A percentile compares a stretch with the other conserved stretches of the same genome.
phyloP scores from a whole-genome alignment of 345 rosid species.

The Acer negundo region DNA sequence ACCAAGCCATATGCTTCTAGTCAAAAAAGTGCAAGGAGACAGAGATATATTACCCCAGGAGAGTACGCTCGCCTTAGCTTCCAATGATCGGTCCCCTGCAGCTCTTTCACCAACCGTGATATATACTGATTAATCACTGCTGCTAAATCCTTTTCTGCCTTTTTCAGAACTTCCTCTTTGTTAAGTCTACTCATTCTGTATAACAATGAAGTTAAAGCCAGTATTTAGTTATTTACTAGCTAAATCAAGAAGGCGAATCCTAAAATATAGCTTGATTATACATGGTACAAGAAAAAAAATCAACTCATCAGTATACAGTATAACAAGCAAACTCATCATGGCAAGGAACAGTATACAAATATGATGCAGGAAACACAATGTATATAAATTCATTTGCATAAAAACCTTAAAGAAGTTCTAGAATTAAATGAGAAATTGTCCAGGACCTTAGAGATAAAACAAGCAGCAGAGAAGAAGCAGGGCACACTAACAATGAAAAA shows the following conservation, averaged over 20 bases:
- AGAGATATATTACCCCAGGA: constrained; percentile 69
- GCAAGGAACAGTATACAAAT: not conserved
- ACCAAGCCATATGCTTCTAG: not conserved
- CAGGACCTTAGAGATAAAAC: not conserved
- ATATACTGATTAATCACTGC: constrained; percentile 61
- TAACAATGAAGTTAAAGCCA: constrained; percentile 9
- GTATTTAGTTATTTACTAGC: not conserved
- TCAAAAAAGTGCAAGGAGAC: constrained; percentile 3
- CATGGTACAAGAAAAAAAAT: not conserved
- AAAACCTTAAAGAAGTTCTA: not conserved
- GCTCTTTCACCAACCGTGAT: constrained; percentile 70
- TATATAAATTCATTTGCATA: not conserved
- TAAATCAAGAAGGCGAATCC: not conserved
- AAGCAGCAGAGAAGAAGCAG: not conserved
- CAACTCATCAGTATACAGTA: not conserved
- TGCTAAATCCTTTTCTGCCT: constrained; percentile 83
- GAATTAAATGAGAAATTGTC: not conserved
- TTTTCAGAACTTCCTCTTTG: constrained; percentile 69
- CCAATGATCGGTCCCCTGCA: constrained; percentile 91
- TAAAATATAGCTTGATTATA: not conserved
- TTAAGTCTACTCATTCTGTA: constrained; percentile 70
- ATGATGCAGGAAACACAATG: not conserved
- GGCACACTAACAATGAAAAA: not conserved
- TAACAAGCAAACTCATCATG: not conserved
- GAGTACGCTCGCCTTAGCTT: constrained; percentile 88